A percentile compares a stretch with the other conserved stretches of the same genome.
Evolutionary conservation across 768 basidiomycete species (phyloP).

Genomic region (Macrolepiota albuminosa): DNA sequence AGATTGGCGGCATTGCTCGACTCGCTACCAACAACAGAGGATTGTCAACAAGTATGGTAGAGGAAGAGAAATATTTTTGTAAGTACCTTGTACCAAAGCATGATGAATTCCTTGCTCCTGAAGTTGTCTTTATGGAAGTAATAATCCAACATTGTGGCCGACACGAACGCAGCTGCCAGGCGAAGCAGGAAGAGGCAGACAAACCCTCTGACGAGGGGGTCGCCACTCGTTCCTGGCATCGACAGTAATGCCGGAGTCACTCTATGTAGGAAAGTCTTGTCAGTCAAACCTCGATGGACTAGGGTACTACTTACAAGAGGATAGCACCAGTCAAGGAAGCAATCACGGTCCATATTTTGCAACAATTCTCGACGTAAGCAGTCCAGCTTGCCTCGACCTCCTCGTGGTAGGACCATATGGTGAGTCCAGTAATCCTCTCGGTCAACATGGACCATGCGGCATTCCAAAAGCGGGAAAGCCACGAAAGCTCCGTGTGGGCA

Average conservation of each 20-base stretch:
- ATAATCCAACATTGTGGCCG: not conserved
- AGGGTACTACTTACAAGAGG: not conserved
- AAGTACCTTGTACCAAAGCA: not conserved
- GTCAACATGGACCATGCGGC: not conserved
- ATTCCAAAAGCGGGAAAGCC: not conserved
- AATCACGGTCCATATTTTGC: not conserved
- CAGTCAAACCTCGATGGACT: not conserved
- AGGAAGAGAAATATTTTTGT: not conserved
- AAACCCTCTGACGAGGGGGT: not conserved
- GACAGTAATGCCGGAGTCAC: not conserved
- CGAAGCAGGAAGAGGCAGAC: not conserved
- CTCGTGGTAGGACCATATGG: too few species aligned
- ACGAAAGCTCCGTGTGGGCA: too few species aligned
- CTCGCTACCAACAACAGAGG: too few species aligned
- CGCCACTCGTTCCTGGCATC: not conserved
- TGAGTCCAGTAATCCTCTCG: not conserved
- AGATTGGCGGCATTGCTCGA: too few species aligned
- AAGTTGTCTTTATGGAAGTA: not conserved
- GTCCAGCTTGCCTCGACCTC: not conserved
- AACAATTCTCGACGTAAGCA: not conserved
- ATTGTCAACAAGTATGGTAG: too few species aligned
- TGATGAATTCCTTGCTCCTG: not conserved
- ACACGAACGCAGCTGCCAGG: not conserved
- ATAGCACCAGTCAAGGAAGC: not conserved
- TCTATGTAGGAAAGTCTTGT: not conserved